Evolutionary conservation across 441 rosid species (phyloP).

Genomic region (Euphorbia corollata): DNA sequence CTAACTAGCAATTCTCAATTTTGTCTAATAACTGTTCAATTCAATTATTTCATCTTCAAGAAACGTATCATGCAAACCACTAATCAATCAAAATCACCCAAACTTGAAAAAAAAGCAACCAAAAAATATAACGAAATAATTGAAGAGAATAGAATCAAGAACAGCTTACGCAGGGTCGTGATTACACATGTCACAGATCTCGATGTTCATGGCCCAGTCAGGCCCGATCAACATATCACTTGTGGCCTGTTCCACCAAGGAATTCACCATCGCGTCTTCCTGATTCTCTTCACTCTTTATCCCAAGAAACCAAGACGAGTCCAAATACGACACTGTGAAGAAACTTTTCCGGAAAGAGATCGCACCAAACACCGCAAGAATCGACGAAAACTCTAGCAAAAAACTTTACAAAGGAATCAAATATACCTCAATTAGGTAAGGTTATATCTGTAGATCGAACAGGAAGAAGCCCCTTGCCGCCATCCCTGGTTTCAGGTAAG

Average conservation of each 20-base stretch:
- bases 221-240: slow-evolving; percentile 98
- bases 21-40: slow-evolving; percentile 17
- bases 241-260: slow-evolving; percentile 96
- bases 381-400: slow-evolving; percentile 19
- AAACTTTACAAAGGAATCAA: background rate
- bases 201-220: slow-evolving; percentile 99
- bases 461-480: slow-evolving; percentile 5
- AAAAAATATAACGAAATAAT: slow-evolving; percentile 4
- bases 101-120: background rate
- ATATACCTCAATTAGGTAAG: background rate
- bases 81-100: background rate
- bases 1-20: too few relatives aligned
- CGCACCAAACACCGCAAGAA: slow-evolving; percentile 29
- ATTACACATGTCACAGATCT: slow-evolving; percentile 98
- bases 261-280: slow-evolving; percentile 72
- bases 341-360: slow-evolving; percentile 21
- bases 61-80: background rate
- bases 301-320: slow-evolving; percentile 15
- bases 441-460: slow-evolving; percentile 21
- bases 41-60: background rate
- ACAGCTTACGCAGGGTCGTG: slow-evolving; percentile 75
- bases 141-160: slow-evolving; percentile 14
- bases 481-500: too few relatives aligned
- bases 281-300: background rate
- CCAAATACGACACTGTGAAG: background rate